Evolutionary conservation across 2,329 filamentous ascomycete species (phyloP).

Genomic region (Penicillium olsonii): DNA sequence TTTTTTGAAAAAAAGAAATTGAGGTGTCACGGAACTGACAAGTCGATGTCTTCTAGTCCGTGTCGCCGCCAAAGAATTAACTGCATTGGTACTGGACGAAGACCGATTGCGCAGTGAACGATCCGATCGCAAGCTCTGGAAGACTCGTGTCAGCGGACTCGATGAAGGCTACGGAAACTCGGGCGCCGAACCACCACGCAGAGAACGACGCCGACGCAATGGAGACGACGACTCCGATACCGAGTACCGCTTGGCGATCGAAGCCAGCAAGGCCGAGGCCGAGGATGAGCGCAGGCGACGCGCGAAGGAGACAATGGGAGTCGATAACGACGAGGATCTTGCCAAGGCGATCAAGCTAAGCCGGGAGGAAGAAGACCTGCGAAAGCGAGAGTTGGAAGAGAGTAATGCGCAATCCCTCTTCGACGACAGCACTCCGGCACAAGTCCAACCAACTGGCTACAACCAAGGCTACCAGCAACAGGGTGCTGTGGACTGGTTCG

Average conservation of each 20-base stretch:
- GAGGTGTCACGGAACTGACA: not conserved
- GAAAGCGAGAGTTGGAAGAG: constrained; percentile 82
- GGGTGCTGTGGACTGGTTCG: constrained; percentile 93
- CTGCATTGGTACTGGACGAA: constrained; percentile 87
- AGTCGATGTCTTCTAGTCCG: constrained; percentile 63
- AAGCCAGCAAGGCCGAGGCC: constrained; percentile 92
- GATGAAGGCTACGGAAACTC: constrained; percentile 67
- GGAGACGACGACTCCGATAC: constrained; percentile 77
- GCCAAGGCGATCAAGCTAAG: constrained; percentile 94
- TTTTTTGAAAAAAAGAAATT: too few species aligned
- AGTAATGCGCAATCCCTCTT: constrained; percentile 86
- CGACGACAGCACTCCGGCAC: constrained; percentile 67
- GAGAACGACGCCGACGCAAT: constrained; percentile 51
- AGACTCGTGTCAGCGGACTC: constrained; percentile 89
- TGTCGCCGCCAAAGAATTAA: constrained; percentile 93
- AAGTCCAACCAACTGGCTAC: constrained; percentile 81
- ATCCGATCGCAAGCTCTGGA: constrained; percentile 91
- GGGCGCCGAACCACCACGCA: constrained; percentile 43
- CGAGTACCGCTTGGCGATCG: constrained; percentile 86
- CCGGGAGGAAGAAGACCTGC: constrained; percentile 83
- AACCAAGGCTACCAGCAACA: constrained; percentile 99
- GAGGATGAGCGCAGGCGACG: constrained; percentile 84
- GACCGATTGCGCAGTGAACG: constrained; percentile 88
- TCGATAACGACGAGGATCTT: constrained; percentile 85
- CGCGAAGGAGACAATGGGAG: constrained; percentile 52